Conservation (phyloP, 345 rosid genomes). For the Eutrema heterophyllum region DNA sequence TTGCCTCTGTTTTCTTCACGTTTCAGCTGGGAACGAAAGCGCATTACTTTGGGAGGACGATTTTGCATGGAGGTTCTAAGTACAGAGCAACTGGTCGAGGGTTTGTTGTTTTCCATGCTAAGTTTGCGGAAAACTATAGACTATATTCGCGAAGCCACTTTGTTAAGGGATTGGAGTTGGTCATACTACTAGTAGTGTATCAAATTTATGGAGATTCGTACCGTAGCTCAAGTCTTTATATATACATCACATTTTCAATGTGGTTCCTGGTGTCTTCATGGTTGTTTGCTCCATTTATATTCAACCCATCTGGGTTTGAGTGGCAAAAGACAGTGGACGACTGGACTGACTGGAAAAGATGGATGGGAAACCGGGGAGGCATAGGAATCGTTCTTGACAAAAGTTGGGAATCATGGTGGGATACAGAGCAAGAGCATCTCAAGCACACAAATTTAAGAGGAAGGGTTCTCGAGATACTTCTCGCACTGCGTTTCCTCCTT, state of each 20-base stretch:
- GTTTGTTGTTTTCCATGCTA: constrained; percentile 86
- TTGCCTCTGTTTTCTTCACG: constrained; percentile 91
- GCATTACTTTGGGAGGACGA: constrained; percentile 86
- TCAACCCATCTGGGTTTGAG: constrained; percentile 95
- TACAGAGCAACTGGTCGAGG: constrained; percentile 87
- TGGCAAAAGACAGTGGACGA: constrained; percentile 97
- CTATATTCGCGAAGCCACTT: constrained; percentile 90
- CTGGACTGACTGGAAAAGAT: constrained; percentile 97
- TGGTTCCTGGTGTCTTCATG: constrained; percentile 96
- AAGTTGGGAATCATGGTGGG: constrained; percentile 99
- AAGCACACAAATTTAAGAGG: constrained; percentile 65
- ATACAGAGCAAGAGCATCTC: constrained; percentile 78
- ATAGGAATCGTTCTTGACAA: constrained; percentile 60
- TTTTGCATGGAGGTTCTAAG: constrained; percentile 89
- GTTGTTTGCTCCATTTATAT: constrained; percentile 92
- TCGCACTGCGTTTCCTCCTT: constrained; percentile 71
- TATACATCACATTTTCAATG: constrained; percentile 72
- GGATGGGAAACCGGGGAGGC: constrained; percentile 98
- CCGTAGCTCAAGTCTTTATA: constrained; percentile 63
- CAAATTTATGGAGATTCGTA: constrained; percentile 67
- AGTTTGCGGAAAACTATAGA: constrained; percentile 88
- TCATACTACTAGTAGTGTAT: constrained; percentile 62
- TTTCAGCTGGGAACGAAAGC: constrained; percentile 98
- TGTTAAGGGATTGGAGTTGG: constrained; percentile 84
- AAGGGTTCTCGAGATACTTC: constrained; percentile 69